Evolutionary conservation across 306 rosid genomes (phyloP).

Genomic region (Sindora glabra): DNA sequence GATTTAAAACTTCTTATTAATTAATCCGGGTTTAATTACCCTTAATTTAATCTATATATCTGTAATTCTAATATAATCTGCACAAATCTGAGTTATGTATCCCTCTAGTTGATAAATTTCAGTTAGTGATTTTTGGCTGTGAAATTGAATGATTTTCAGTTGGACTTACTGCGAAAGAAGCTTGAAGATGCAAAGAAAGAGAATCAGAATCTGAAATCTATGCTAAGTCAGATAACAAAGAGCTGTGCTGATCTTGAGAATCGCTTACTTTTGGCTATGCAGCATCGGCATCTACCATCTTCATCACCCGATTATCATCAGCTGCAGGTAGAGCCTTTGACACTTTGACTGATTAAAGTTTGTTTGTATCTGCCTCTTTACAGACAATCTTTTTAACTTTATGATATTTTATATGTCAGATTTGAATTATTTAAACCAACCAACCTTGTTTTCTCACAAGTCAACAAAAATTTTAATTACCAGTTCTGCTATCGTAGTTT

Average conservation of each 20-base stretch:
- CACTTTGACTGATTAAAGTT: slow-evolving; percentile 24
- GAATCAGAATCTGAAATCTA: slow-evolving; percentile 22
- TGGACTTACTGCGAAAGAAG: slow-evolving; percentile 17
- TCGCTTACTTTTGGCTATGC: slow-evolving; percentile 1
- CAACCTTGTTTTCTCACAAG: no score
- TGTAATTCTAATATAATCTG: background rate
- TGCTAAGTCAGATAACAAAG: slow-evolving; percentile 21
- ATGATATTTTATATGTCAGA: no score
- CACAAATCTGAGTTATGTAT: no score
- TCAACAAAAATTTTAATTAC: no score
- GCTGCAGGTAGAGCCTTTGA: slow-evolving; percentile 31
- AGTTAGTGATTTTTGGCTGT: background rate
- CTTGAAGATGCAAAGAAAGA: slow-evolving; percentile 31
- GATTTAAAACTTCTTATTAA: background rate
- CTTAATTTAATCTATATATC: no score
- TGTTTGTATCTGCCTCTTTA: background rate
- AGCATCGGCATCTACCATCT: background rate
- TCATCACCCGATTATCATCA: background rate
- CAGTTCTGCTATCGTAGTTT: no score
- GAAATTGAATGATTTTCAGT: slow-evolving; percentile 13
- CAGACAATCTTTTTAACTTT: background rate
- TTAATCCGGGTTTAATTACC: background rate
- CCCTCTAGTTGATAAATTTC: no score
- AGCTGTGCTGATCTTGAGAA: slow-evolving; percentile 26
- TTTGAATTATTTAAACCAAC: no score